These are phyloP conservation scores for Chionographis japonica DNA, from an alignment of 106 monocot genomes.

Conservation along the genomic window DNA sequence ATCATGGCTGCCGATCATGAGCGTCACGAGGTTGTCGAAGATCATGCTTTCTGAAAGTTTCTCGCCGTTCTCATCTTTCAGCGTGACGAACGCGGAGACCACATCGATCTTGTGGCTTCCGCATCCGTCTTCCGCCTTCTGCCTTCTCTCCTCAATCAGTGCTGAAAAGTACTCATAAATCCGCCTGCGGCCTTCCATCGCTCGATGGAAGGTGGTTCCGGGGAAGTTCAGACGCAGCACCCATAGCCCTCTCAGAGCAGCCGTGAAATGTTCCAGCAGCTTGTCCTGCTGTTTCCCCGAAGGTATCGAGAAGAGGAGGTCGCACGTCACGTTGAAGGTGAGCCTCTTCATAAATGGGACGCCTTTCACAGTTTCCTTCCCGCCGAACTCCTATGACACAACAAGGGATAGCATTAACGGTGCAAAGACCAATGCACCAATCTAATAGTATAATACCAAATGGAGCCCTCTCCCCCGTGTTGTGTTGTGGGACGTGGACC, in stretches of 20 bases:
- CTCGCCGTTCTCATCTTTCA: not conserved
- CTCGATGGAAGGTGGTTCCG: not conserved
- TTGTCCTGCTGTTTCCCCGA: not conserved
- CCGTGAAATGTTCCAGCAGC: not conserved
- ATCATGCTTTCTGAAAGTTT: not conserved
- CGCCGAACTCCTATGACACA: not conserved
- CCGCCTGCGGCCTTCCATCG: not conserved
- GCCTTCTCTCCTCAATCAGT: not conserved
- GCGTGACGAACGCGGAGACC: not conserved
- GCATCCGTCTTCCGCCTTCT: not conserved
- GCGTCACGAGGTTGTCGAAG: not conserved
- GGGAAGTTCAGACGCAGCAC: not conserved
- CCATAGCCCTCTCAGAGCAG: not conserved
- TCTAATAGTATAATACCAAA: too few species aligned
- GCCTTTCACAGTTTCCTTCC: not conserved
- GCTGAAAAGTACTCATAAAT: not conserved
- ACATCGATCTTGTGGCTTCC: not conserved
- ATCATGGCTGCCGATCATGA: conserved; percentile 3
- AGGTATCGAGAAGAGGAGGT: not conserved
- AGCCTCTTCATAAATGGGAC: not conserved
- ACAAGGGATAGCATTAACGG: too few species aligned
- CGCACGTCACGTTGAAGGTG: not conserved
- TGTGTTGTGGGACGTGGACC: too few species aligned
- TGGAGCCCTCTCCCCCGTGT: too few species aligned
- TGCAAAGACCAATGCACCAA: too few species aligned